These are phyloP conservation scores for Didymella pinodella DNA, from an alignment of 2,329 filamentous ascomycete genomes.

Conservation along the genomic window DNA sequence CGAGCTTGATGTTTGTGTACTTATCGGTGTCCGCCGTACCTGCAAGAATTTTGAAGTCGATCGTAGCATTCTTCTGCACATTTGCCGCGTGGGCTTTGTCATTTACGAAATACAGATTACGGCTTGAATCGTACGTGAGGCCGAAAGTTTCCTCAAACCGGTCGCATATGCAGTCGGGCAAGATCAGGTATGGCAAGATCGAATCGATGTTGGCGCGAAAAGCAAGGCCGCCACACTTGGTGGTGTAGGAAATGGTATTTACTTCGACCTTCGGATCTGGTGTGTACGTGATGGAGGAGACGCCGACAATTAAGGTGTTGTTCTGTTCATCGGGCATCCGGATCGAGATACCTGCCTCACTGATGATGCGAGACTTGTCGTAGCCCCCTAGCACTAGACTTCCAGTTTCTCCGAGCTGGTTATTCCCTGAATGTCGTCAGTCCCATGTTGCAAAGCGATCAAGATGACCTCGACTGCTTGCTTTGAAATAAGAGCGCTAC, in stretches of 20 bases:
- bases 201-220: slow-evolving; percentile 48
- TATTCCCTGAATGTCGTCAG: slow-evolving; percentile 39
- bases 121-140: slow-evolving; percentile 43
- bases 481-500: too few relatives aligned
- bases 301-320: slow-evolving; percentile 15
- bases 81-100: slow-evolving; percentile 38
- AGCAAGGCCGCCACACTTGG: too few relatives aligned
- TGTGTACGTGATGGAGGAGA: slow-evolving; percentile 36
- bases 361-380: slow-evolving; percentile 44
- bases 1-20: slow-evolving; percentile 35
- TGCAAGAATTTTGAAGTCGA: slow-evolving; percentile 34
- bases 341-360: slow-evolving; percentile 27
- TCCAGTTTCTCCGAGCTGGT: slow-evolving; percentile 32
- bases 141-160: slow-evolving; percentile 47
- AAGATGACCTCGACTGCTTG: too few relatives aligned
- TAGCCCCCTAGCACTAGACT: slow-evolving; percentile 54
- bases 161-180: slow-evolving; percentile 49
- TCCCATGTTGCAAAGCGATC: too few relatives aligned
- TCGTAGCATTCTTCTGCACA: slow-evolving; percentile 34
- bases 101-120: slow-evolving; percentile 46
- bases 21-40: slow-evolving; percentile 14
- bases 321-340: slow-evolving; percentile 11
- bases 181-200: slow-evolving; percentile 45
- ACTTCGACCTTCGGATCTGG: slow-evolving; percentile 26
- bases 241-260: background rate